Base-by-base conservation (phyloP, 2,329 filamentous ascomycete species). In the Phaeosphaeria sp. region DNA sequence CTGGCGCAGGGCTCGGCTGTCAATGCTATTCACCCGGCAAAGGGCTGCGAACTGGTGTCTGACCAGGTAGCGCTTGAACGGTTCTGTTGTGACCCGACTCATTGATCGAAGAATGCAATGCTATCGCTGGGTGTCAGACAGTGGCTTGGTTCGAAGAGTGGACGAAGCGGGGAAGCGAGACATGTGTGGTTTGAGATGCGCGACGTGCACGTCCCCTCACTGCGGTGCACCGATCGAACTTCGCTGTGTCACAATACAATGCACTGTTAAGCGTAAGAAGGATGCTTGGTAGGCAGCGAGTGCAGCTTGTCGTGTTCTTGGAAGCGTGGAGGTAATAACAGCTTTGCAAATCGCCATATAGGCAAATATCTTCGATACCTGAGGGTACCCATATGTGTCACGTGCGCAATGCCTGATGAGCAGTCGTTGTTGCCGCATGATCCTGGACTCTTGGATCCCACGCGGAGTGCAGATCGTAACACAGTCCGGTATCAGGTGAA, bases 21-120 rank as follows among this genome's bases (percentile, higher is more conserved):
- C 66, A 72, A 75, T 75, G 73, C 73, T 71, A 53, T 66, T 23
- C 50, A 46, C 54, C 65, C 56, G 52, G 72, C 64, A 73, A 66
- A 55, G 55, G 61, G 62, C 58, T 63, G 59, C 42, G 62, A 59
- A 41, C 47, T 62, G 44, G 52, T 41, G 53, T 51, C 48, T 48
- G 55, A 56, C 62, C 49, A 60, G 59, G 60, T 39, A 9, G 55
- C 48, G 67, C 68, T 68, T 73, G 62, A 61, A 66, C 59, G 58
- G 62, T 53, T 46, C 54, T 49, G 59, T 57, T 53, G 51, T 56
- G 55, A 56, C 53, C 63, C 65, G 62, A 56, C 60, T 47, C 46
- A 33, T 66, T 65, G 39, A 56, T 54, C 47, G 46, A 30, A 30
- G 30, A 46, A 22, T 25, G 30, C 51, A 65, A 72, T 74, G 71